Conservation (phyloP, 108 stramenopile genomes). For the Nitzschia inconspicua region DNA sequence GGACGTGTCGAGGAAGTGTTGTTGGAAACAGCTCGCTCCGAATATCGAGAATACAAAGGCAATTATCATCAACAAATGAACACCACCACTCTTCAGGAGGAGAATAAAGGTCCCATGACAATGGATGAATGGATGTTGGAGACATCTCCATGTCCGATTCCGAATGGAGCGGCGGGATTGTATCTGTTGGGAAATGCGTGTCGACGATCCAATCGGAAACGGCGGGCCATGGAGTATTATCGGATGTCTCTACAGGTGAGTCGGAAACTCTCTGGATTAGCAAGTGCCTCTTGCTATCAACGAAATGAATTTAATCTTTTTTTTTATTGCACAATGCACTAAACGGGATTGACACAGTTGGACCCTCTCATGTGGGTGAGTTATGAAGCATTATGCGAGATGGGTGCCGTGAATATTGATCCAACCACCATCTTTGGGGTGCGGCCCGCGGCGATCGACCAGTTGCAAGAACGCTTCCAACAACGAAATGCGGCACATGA, state of each 20-base stretch:
- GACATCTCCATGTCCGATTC: constrained; percentile 65
- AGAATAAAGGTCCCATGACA: constrained; percentile 2
- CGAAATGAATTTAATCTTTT: neutral
- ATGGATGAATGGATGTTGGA: constrained; percentile 69
- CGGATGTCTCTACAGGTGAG: constrained; percentile 65
- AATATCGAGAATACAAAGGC: constrained; percentile 29
- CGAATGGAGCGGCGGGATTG: constrained; percentile 88
- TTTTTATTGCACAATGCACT: neutral
- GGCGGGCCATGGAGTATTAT: constrained; percentile 77
- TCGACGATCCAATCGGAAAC: constrained; percentile 63
- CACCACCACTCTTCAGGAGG: neutral
- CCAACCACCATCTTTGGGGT: constrained; percentile 72
- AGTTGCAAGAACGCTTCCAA: constrained; percentile 15
- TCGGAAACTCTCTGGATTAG: neutral
- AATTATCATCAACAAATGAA: constrained; percentile 5
- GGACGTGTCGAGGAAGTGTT: constrained; percentile 77
- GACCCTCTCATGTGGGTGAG: constrained; percentile 88
- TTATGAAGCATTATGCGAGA: constrained; percentile 76
- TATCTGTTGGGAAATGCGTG: constrained; percentile 81
- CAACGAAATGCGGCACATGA: neutral
- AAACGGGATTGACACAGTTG: constrained; percentile 41
- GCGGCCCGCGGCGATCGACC: constrained; percentile 31
- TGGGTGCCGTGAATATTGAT: constrained; percentile 67
- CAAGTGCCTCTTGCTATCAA: neutral
- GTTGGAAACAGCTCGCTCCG: constrained; percentile 31